Base-by-base conservation (phyloP, 345 rosid species). In the Euclidium syriacum region DNA sequence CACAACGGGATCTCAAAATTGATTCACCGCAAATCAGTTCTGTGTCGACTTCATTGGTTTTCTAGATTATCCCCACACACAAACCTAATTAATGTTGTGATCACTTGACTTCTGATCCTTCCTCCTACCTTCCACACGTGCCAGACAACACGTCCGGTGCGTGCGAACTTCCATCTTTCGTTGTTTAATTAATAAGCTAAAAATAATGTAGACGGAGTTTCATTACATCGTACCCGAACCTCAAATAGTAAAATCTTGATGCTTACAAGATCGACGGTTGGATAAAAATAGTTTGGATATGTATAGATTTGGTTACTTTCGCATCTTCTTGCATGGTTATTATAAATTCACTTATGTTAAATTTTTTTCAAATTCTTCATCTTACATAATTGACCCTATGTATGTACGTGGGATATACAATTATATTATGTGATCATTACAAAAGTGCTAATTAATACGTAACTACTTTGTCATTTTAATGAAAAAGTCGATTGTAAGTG, bases 41-140 rank as follows among this genome's bases (percentile, higher is more conserved):
- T 52, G 58, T 39, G 88, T 77, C 79, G 70, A 83, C 80, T 78
- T 83, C 90, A 77, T 38, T 58, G 29, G 60, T 33, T 69, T 62
- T 51, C 46, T 39, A 68, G 10, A 60, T 67, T 19, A 56, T 18
- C 20, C 51, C 68, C 64, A 52, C 58, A 14, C 65, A 35, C 34
- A 41, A 58, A 68, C 78, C 81, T 78, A 75, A 75, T 68, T 46
- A 30, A 30, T 50, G 57, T 29, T 47, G 4, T 46, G 38, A 46
- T 12, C 30, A 56, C 64, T 56, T 22, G 41, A 47, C 49, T 56
- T 56, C 49, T 19, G 48, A 66, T 53, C 40, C 4, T 9, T 69
- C 39, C 23, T 43, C 59, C 15, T 12, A 41, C 47, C 24, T 10
- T 69, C 36, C 34, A 33, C 78, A 40, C 36, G 38, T 76, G 39